Conservation (phyloP, 176 grass and related monocot species). For the Oryza meyeriana region DNA sequence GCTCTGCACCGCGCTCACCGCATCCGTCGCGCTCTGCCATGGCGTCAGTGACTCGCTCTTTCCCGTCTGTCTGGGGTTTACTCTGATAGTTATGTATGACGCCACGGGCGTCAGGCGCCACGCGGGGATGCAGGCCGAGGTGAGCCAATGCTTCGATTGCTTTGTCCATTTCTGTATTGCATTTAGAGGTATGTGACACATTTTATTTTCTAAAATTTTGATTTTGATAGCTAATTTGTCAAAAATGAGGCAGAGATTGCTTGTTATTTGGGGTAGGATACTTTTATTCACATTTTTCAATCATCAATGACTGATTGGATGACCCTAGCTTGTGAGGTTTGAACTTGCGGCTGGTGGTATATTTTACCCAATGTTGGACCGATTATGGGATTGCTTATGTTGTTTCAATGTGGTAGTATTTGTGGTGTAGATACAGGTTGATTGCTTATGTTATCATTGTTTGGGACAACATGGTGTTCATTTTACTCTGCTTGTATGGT, state of each 20-base stretch:
- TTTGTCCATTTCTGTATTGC: not conserved
- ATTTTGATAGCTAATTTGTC: not conserved
- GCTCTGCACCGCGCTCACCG: conserved; percentile 86
- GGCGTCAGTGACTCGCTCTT: conserved; percentile 82
- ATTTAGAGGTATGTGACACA: not conserved
- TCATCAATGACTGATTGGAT: not conserved
- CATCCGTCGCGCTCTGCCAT: conserved; percentile 89
- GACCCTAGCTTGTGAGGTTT: not conserved
- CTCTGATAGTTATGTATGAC: conserved; percentile 94
- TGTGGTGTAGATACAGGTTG: not conserved
- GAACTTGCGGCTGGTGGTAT: not conserved
- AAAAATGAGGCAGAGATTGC: not conserved
- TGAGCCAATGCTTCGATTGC: conserved; percentile 27
- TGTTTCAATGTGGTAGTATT: not conserved
- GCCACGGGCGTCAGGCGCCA: conserved; percentile 90
- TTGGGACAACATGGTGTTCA: not conserved
- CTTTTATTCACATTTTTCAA: not conserved
- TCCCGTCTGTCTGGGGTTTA: conserved; percentile 91
- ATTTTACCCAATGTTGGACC: not conserved
- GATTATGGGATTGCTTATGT: not conserved
- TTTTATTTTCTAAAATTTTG: not conserved
- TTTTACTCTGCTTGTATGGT: not conserved
- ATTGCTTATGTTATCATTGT: not conserved
- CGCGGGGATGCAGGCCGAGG: conserved; percentile 97
- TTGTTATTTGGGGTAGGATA: not conserved